Conservation (phyloP, 2,329 filamentous ascomycete genomes). For the Plenodomus tracheiphilus region DNA sequence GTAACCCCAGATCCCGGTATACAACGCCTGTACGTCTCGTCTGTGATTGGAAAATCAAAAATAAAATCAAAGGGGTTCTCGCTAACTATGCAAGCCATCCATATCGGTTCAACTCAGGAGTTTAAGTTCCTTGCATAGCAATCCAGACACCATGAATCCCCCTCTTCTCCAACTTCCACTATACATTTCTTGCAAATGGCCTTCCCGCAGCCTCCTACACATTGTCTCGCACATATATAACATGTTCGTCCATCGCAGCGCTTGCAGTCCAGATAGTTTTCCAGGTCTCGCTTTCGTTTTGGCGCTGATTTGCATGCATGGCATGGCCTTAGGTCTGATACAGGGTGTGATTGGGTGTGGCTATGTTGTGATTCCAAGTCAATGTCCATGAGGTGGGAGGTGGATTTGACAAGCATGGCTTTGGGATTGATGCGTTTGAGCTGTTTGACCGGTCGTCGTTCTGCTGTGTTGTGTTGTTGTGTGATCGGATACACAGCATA, state of each 20-base stretch:
- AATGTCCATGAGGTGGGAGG: constrained; percentile 41
- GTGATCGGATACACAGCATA: constrained; percentile 10
- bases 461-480: constrained; percentile 13
- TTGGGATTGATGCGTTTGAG: constrained; percentile 30
- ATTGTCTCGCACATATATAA: constrained; percentile 70
- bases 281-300: constrained; percentile 66
- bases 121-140: constrained; percentile 49
- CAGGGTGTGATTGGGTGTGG: constrained; percentile 6
- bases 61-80: too few relatives aligned
- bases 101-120: constrained; percentile 13
- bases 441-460: constrained; percentile 38
- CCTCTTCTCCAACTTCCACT: constrained; percentile 65
- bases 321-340: constrained; percentile 54
- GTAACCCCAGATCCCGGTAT: too few relatives aligned
- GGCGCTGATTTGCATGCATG: constrained; percentile 70
- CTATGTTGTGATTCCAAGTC: constrained; percentile 16
- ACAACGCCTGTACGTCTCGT: too few relatives aligned
- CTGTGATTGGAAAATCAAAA: too few relatives aligned
- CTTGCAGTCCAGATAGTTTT: constrained; percentile 67
- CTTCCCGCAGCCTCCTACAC: constrained; percentile 54
- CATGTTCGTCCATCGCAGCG: constrained; percentile 66
- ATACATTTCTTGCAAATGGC: constrained; percentile 71
- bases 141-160: constrained; percentile 68
- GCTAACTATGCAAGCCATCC: too few relatives aligned
- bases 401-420: constrained; percentile 25